Evolutionary conservation across 2,329 filamentous ascomycete species (phyloP).

Genomic region (Clonostachys rosea): DNA sequence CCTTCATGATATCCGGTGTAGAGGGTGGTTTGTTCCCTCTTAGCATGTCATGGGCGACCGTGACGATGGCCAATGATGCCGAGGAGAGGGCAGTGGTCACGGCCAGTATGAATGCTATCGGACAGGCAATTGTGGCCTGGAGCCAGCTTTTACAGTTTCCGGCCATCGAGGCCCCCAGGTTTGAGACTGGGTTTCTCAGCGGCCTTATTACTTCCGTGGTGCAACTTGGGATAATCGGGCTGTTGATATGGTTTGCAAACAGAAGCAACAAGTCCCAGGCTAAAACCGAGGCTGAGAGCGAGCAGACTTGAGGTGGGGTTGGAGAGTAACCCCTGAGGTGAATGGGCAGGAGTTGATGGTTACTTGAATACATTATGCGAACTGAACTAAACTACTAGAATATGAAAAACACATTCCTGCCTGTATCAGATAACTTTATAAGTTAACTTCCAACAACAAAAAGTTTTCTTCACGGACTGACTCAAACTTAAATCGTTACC

Average conservation of each 20-base stretch:
- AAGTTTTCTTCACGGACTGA: too few relatives aligned
- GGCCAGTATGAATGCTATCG: slow-evolving; percentile 35
- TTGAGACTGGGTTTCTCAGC: slow-evolving; percentile 18
- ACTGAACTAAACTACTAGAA: too few relatives aligned
- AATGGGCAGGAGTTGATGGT: too few relatives aligned
- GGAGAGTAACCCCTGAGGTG: too few relatives aligned
- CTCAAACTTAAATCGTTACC: too few relatives aligned
- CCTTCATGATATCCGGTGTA: slow-evolving; percentile 29
- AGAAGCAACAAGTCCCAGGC: too few relatives aligned
- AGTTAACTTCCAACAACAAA: too few relatives aligned
- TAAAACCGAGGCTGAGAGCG: too few relatives aligned
- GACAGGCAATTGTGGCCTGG: slow-evolving; percentile 31
- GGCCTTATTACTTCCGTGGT: slow-evolving; percentile 22
- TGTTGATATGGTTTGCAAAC: slow-evolving; percentile 8
- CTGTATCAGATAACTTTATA: too few relatives aligned
- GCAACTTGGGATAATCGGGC: slow-evolving; percentile 19
- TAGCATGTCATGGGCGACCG: slow-evolving; percentile 32
- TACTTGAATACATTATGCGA: too few relatives aligned
- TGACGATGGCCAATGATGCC: slow-evolving; percentile 27
- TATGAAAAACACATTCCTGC: too few relatives aligned
- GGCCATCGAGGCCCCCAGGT: slow-evolving; percentile 24
- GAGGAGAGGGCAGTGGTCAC: slow-evolving; percentile 34
- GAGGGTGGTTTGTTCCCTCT: slow-evolving; percentile 24
- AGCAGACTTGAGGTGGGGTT: too few relatives aligned
- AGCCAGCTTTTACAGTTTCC: slow-evolving; percentile 31